Evolutionary conservation across 1,284 basidiomycete genomes (phyloP), one percentile per base, ranked within the genome.

Genomic region (Neolentinus lepideus): DNA sequence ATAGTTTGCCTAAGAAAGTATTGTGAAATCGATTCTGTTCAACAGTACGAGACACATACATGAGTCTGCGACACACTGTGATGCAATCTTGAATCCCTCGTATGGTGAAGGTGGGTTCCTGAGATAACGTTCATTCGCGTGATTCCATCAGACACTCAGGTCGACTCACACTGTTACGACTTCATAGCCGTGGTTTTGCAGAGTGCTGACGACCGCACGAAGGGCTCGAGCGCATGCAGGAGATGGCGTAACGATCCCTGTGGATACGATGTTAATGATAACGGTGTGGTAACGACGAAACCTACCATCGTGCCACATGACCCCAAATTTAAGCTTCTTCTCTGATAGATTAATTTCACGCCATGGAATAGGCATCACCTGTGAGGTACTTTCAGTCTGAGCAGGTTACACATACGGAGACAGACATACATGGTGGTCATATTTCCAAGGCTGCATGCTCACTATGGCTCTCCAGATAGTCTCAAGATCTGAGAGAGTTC

Each of bases 401-500:
- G 8, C 47, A 26, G 12, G 27, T 16, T 16, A 50, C 6, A 6
- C 8, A 25, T 4, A 6, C 47, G 12, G 22, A 25, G 4, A 10
- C 16, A 6, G 27, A 50, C 47, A 11, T 29, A 50, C 47, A 26
- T 75, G 72, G 56, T 75, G 74, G 66, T 84, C 82, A 59, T 84
- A 84, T 25, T 71, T 72, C 83, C 81, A 87, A 24, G 76, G 84
- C 58, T 69, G 68, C 79, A 79, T 81, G 33, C 72, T 70, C 53
- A 87, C 69, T 10, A 90, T 69, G 1, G 80, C 75, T 56, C 75
- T 75, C 72, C 81, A 83, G 57, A 86, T 80, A 47, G 80, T 77
- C 56, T 79, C 81, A 21, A 92, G 68, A 66, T 91, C 89, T 51
- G 78, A 79, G 47, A 90, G 72, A 0, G 75, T 84, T 46, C 83